A percentile compares a stretch with the other conserved stretches of the same genome.
phyloP scores from a whole-genome alignment of 2,329 filamentous ascomycete genomes.

The Paecilomyces sp. region DNA sequence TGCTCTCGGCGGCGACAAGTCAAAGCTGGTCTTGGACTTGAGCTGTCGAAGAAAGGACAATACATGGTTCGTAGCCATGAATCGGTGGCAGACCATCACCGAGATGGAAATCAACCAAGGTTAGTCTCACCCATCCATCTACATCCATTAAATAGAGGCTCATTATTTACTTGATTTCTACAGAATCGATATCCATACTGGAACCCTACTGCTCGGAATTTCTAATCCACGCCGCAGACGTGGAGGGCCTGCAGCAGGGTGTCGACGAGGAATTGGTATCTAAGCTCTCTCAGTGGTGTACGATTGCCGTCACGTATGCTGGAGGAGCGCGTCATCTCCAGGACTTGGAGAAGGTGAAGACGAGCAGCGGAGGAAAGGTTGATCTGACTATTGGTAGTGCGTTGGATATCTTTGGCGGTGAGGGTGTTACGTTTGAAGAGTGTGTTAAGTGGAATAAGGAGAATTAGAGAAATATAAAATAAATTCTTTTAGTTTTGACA shows the following conservation, averaged over 20 bases:
- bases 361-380: conserved; percentile 70
- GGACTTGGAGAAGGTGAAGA: conserved; percentile 76
- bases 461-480: conserved; percentile 4
- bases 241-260: conserved; percentile 85
- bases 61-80: conserved; percentile 95
- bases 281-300: conserved; percentile 75
- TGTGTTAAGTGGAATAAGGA: conserved; percentile 77
- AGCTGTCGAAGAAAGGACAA: conserved; percentile 74
- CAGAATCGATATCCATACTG: conserved; percentile 71
- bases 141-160: not conserved
- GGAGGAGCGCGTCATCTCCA: conserved; percentile 79
- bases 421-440: conserved; percentile 77
- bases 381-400: conserved; percentile 96
- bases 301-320: conserved; percentile 90
- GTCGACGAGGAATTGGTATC: conserved; percentile 80
- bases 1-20: conserved; percentile 65
- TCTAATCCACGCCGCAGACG: conserved; percentile 92
- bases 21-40: conserved; percentile 86
- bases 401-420: conserved; percentile 89
- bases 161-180: not conserved
- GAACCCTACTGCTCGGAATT: conserved; percentile 96
- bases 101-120: conserved; percentile 90
- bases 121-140: conserved; percentile 30
- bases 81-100: conserved; percentile 97
- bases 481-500: not conserved